Evolutionary conservation across 345 rosid genomes (phyloP).

Genomic region (Citropsis articulata): DNA sequence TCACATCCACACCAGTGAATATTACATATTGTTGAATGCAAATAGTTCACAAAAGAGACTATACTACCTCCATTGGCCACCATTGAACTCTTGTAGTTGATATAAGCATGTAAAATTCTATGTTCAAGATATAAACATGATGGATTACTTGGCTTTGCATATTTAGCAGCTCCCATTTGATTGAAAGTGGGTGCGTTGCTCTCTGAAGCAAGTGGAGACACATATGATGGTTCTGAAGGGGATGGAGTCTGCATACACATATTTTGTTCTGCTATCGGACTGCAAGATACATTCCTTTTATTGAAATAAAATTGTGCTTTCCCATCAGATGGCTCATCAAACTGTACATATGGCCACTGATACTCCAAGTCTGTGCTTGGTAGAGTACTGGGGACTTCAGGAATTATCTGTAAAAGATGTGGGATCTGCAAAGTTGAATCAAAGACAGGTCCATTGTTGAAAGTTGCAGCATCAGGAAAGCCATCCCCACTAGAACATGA

Average conservation of each 20-base stretch:
- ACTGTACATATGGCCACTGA: slow-evolving; percentile 13
- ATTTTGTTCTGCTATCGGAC: slow-evolving; percentile 2
- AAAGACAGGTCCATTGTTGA: slow-evolving; percentile 11
- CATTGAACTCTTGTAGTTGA: slow-evolving; percentile 16
- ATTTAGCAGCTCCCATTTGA: neutral
- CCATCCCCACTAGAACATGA: slow-evolving; percentile 19
- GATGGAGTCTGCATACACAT: slow-evolving; percentile 15
- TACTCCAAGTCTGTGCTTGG: slow-evolving; percentile 4
- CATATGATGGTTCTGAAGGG: slow-evolving; percentile 18
- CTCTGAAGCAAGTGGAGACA: slow-evolving; percentile 6
- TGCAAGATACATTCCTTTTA: slow-evolving; percentile 4
- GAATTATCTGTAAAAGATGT: neutral
- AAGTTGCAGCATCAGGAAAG: slow-evolving; percentile 15
- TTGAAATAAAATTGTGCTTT: neutral
- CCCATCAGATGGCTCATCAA: slow-evolving; percentile 3
- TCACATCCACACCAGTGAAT: slow-evolving; percentile 23
- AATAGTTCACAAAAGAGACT: slow-evolving; percentile 25
- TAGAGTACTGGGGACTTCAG: slow-evolving; percentile 6
- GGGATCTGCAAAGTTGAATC: slow-evolving; percentile 15
- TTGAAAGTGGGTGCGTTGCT: neutral
- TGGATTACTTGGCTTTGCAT: neutral
- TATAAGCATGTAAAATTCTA: slow-evolving; percentile 25
- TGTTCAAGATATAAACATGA: slow-evolving; percentile 10
- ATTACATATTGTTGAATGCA: slow-evolving; percentile 30
- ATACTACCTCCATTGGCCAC: neutral